Conservation (phyloP, 352 stramenopile genomes). For the Aphanomyces invadans region DNA sequence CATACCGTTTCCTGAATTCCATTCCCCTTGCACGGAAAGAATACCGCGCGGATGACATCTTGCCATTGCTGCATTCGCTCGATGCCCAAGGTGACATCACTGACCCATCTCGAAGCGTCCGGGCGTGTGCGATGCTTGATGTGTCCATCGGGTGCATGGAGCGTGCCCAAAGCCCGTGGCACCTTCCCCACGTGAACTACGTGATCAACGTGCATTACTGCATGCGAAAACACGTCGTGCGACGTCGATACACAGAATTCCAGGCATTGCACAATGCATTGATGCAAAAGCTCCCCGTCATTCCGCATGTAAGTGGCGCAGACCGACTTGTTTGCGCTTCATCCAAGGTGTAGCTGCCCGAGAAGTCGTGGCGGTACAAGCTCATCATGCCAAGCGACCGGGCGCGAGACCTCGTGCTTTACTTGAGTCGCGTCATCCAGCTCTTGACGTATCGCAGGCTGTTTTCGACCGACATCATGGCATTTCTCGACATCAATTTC, state of each 20-base stretch:
- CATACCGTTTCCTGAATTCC: slow-evolving; percentile 55
- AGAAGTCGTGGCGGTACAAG: slow-evolving; percentile 41
- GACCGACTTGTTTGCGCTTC: slow-evolving; percentile 22
- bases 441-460: slow-evolving; percentile 43
- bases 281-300: slow-evolving; percentile 37
- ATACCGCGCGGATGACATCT: slow-evolving; percentile 31
- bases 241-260: slow-evolving; percentile 61
- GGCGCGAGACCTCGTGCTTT: slow-evolving; percentile 34
- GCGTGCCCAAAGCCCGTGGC: slow-evolving; percentile 40
- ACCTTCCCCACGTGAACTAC: slow-evolving; percentile 66
- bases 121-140: slow-evolving; percentile 54
- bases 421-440: slow-evolving; percentile 45
- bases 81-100: slow-evolving; percentile 26
- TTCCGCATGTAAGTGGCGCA: slow-evolving; percentile 28
- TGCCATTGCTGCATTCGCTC: slow-evolving; percentile 41
- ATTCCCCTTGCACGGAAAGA: slow-evolving; percentile 41
- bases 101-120: slow-evolving; percentile 26
- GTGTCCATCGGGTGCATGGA: slow-evolving; percentile 54
- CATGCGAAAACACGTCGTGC: slow-evolving; percentile 54
- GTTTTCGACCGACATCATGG: slow-evolving; percentile 61
- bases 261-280: slow-evolving; percentile 37
- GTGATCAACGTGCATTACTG: slow-evolving; percentile 66
- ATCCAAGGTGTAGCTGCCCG: slow-evolving; percentile 30
- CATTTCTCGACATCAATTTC: slow-evolving; percentile 58
- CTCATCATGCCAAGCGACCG: slow-evolving; percentile 32